Conservation (phyloP, 495 filamentous ascomycete species). For the Platismatia glauca region DNA sequence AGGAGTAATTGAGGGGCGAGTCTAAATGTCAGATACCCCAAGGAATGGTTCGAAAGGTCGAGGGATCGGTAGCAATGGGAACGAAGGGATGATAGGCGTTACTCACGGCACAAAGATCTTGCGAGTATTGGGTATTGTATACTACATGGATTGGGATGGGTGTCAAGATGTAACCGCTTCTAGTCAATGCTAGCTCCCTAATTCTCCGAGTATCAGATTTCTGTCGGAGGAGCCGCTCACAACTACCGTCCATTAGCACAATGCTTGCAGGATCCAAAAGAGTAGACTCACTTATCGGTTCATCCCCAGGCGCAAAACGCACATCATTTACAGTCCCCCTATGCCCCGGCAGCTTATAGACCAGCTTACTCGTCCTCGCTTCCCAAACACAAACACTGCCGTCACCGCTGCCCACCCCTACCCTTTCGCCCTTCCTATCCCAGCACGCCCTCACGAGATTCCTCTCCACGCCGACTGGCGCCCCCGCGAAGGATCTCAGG, state of each 20-base stretch:
- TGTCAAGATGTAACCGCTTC: neutral
- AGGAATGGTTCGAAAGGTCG: neutral
- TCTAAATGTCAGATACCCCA: neutral
- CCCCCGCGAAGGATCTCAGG: constrained; percentile 79
- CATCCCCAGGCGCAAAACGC: constrained; percentile 71
- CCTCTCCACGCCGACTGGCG: constrained; percentile 77
- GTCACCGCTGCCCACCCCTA: constrained; percentile 85
- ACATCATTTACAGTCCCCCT: constrained; percentile 94
- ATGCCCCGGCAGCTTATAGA: constrained; percentile 93
- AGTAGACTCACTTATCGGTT: constrained; percentile 73
- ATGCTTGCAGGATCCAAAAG: neutral
- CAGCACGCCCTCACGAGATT: constrained; percentile 88
- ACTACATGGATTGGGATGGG: neutral
- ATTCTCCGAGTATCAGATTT: constrained; percentile 19
- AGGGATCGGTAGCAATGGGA: neutral
- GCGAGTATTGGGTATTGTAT: neutral
- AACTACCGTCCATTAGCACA: constrained; percentile 46
- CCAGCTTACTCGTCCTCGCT: constrained; percentile 64
- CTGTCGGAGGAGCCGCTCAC: constrained; percentile 74
- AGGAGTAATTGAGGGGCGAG: neutral
- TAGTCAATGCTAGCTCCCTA: constrained; percentile 12
- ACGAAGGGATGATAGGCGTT: neutral
- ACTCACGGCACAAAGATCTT: neutral
- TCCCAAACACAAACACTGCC: constrained; percentile 89
- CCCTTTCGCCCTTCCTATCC: constrained; percentile 75